phyloP scores from a whole-genome alignment of 495 filamentous ascomycete genomes.

The Letharia columbiana region DNA sequence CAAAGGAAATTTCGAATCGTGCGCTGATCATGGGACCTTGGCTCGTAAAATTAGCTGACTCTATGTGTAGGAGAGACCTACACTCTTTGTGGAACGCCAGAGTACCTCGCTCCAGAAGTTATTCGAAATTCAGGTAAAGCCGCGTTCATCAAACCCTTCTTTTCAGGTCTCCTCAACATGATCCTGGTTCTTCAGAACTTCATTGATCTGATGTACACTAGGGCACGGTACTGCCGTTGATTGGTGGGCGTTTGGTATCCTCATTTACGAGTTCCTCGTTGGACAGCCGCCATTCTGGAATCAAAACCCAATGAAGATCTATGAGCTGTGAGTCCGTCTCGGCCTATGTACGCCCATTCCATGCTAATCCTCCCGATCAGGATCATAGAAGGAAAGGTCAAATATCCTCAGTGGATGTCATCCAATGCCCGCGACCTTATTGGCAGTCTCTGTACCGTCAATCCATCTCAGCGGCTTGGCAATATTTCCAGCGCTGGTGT shows the following conservation, averaged over 20 bases:
- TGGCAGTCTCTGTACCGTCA: conserved; percentile 75
- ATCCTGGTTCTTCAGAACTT: conserved; percentile 4
- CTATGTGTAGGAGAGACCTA: conserved; percentile 64
- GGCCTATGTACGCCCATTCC: conserved; percentile 9
- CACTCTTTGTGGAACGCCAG: conserved; percentile 91
- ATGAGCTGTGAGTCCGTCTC: conserved; percentile 58
- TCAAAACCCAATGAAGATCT: conserved; percentile 90
- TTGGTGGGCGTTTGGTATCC: conserved; percentile 96
- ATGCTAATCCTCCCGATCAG: conserved; percentile 30
- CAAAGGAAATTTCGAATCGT: conserved; percentile 66
- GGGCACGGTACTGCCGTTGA: conserved; percentile 95
- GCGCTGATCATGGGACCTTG: conserved; percentile 23
- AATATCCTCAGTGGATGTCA: conserved; percentile 62
- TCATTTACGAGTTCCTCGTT: conserved; percentile 93
- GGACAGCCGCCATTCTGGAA: conserved; percentile 98
- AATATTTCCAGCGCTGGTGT: conserved; percentile 51
- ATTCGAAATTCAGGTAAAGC: conserved; percentile 69
- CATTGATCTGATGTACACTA: conserved; percentile 14
- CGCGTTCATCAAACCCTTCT: conserved; percentile 11
- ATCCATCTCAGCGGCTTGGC: conserved; percentile 76
- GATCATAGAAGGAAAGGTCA: conserved; percentile 65
- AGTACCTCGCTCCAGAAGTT: conserved; percentile 94
- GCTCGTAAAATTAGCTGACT: neutral
- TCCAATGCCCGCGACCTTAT: conserved; percentile 77
- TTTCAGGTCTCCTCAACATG: conserved; percentile 10